Evolutionary conservation across 2,329 filamentous ascomycete species (phyloP).

Genomic region (Leptographium radiaticola): DNA sequence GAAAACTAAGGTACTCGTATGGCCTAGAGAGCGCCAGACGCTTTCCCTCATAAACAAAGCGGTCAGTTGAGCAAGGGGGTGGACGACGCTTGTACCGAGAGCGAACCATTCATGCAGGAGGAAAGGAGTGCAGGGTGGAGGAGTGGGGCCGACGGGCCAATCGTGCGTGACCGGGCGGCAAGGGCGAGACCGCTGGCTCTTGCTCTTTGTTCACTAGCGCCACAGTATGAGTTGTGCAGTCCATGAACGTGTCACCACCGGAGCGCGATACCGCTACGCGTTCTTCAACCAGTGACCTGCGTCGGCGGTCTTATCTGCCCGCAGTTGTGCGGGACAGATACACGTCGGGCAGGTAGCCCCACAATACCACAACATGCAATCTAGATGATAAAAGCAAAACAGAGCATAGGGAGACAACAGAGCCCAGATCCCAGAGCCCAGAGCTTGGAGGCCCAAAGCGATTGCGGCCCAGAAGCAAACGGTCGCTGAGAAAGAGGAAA

Average conservation of each 20-base stretch:
- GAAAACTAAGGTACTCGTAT: background rate
- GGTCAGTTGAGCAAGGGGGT: background rate
- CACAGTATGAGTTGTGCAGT: background rate
- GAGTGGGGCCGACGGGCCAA: slow-evolving; percentile 6
- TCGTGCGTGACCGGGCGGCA: background rate
- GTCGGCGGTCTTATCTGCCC: background rate
- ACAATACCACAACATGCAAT: background rate
- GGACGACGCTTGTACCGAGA: background rate
- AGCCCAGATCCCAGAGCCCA: too few relatives aligned
- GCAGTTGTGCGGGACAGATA: background rate
- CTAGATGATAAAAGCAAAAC: background rate
- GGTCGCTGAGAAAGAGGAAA: too few relatives aligned
- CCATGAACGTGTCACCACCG: background rate
- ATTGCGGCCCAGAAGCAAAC: too few relatives aligned
- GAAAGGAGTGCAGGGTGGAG: slow-evolving; percentile 8
- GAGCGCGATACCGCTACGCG: background rate
- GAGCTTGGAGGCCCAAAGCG: too few relatives aligned
- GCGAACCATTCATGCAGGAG: slow-evolving; percentile 6
- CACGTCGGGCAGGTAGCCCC: background rate
- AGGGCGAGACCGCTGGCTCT: background rate
- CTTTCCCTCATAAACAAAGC: background rate
- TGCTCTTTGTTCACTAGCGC: background rate
- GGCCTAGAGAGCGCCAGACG: background rate
- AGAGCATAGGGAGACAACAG: too few relatives aligned
- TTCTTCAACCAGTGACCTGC: background rate